phyloP scores from a whole-genome alignment of 768 basidiomycete species.

The Rhodotorula taiwanensis region DNA sequence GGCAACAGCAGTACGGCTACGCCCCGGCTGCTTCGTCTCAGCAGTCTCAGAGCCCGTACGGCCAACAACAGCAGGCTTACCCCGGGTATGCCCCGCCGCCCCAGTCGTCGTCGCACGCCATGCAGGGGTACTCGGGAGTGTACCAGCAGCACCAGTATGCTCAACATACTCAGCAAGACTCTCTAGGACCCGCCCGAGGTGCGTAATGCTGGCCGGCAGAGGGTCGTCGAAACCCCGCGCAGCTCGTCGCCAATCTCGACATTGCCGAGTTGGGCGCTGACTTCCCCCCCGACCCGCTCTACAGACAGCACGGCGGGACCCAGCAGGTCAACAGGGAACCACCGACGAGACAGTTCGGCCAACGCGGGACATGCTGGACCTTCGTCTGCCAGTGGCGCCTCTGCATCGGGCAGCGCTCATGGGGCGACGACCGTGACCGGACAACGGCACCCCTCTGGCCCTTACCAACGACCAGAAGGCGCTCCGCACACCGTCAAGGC shows the following conservation, averaged over 20 bases:
- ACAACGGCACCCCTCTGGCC: background rate
- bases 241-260: background rate
- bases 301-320: conserved; percentile 2
- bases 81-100: background rate
- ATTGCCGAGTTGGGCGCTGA: background rate
- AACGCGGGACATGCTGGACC: too few relatives aligned
- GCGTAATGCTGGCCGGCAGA: too few relatives aligned
- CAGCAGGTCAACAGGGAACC: background rate
- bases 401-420: background rate
- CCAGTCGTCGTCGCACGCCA: background rate
- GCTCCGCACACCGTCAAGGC: conserved; percentile 30
- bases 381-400: too few relatives aligned
- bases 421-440: too few relatives aligned
- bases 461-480: conserved; percentile 18
- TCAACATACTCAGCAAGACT: background rate
- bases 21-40: background rate
- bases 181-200: background rate
- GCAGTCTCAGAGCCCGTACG: background rate
- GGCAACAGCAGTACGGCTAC: conserved; percentile 2
- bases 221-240: background rate
- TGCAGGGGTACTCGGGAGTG: background rate
- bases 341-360: too few relatives aligned
- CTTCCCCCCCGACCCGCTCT: background rate
- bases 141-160: background rate
- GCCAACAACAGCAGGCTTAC: conserved; percentile 10